A percentile compares a stretch with the other conserved stretches of the same genome.
Evolutionary conservation across 768 basidiomycete species (phyloP).

Genomic region (Suillus bovinus): DNA sequence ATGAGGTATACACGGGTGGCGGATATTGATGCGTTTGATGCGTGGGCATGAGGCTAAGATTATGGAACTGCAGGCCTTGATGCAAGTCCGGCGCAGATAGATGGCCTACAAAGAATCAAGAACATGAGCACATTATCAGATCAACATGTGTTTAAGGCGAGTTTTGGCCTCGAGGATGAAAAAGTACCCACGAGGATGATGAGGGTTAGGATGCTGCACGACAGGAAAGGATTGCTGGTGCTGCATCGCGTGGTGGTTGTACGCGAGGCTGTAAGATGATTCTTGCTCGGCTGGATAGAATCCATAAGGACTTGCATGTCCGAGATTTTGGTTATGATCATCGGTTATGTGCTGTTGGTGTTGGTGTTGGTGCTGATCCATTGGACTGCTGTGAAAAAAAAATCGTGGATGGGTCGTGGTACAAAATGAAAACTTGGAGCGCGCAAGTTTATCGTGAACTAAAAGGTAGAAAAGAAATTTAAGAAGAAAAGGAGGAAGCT

Average conservation of each 20-base stretch:
- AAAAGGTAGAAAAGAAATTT: conserved; percentile 35
- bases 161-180: conserved; percentile 38
- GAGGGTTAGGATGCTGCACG: conserved; percentile 55
- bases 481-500: conserved; percentile 35
- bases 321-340: conserved; percentile 46
- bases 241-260: conserved; percentile 52
- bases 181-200: conserved; percentile 72
- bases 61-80: conserved; percentile 60
- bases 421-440: conserved; percentile 36
- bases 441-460: conserved; percentile 30
- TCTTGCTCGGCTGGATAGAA: conserved; percentile 60
- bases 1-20: conserved; percentile 57
- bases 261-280: conserved; percentile 52
- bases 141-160: conserved; percentile 57
- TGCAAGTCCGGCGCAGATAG: conserved; percentile 67
- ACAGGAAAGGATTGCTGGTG: conserved; percentile 54
- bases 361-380: conserved; percentile 39
- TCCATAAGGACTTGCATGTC: conserved; percentile 42
- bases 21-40: conserved; percentile 71
- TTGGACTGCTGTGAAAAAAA: conserved; percentile 44
- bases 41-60: conserved; percentile 65
- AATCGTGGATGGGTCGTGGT: conserved; percentile 36
- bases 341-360: conserved; percentile 48
- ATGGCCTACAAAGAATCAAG: conserved; percentile 54
- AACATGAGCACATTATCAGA: conserved; percentile 60